These are phyloP conservation scores for Cercospora sp. DNA, from an alignment of 2,329 filamentous ascomycete genomes.

Conservation along the genomic window DNA sequence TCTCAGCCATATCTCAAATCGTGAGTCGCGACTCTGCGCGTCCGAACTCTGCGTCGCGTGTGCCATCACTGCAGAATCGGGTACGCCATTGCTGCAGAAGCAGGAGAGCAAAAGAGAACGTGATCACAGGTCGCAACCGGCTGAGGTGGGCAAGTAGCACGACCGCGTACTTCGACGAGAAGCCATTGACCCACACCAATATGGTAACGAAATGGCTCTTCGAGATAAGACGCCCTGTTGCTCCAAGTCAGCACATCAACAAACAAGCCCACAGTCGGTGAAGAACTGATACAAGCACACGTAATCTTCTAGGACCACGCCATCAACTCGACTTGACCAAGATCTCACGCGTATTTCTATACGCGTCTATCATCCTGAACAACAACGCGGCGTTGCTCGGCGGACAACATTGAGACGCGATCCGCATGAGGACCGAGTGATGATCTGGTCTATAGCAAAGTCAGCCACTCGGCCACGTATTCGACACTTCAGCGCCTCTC, in stretches of 20 bases:
- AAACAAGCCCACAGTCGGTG: not conserved
- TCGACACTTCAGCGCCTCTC: not conserved
- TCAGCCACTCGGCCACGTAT: not conserved
- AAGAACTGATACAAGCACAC: not conserved
- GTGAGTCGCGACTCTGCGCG: not conserved
- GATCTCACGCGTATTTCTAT: not conserved
- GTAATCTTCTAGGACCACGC: not conserved
- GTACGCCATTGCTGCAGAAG: too few species aligned
- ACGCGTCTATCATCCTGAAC: not conserved
- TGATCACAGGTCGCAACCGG: not conserved
- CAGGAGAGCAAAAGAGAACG: too few species aligned
- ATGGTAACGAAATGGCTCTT: too few species aligned
- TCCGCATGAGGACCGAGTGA: not conserved
- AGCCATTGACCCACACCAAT: not conserved
- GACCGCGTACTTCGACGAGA: not conserved
- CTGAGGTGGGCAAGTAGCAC: not conserved
- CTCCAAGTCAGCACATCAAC: not conserved
- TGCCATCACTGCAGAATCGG: too few species aligned
- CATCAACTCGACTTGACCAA: not conserved
- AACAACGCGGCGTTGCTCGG: not conserved
- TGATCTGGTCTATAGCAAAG: not conserved
- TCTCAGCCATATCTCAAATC: not conserved
- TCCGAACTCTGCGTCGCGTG: not conserved
- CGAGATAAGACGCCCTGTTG: too few species aligned
- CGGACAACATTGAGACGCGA: not conserved